phyloP scores from a whole-genome alignment of 257 asterid species.

The Gentiana straminea region DNA sequence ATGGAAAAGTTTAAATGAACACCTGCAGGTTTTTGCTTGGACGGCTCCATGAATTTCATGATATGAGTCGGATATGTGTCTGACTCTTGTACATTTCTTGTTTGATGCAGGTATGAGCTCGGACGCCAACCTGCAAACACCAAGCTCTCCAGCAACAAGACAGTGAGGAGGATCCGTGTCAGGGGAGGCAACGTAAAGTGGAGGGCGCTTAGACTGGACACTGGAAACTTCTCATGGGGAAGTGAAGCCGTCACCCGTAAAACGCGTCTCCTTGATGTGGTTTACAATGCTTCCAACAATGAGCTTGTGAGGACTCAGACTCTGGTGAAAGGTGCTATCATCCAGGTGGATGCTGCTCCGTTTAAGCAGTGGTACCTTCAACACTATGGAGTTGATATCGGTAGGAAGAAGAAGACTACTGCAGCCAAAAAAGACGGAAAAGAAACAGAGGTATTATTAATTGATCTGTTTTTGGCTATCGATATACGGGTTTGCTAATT shows the following conservation, averaged over 20 bases:
- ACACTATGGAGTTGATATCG: conserved; percentile 80
- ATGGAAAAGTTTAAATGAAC: not conserved
- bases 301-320: conserved; percentile 73
- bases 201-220: conserved; percentile 36
- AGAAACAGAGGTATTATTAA: conserved; percentile 13
- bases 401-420: conserved; percentile 57
- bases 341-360: conserved; percentile 44
- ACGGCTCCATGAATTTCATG: too few relatives aligned
- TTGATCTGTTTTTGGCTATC: not conserved
- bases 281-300: conserved; percentile 61
- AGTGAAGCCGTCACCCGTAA: conserved; percentile 33
- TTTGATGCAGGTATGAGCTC: conserved; percentile 53
- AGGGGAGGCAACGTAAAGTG: conserved; percentile 37
- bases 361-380: conserved; percentile 78
- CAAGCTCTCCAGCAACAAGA: conserved; percentile 63
- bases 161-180: conserved; percentile 33
- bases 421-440: conserved; percentile 55
- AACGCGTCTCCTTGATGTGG: conserved; percentile 55
- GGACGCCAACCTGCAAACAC: conserved; percentile 83
- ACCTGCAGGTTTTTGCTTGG: too few relatives aligned
- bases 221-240: conserved; percentile 38
- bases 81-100: not conserved
- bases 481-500: not conserved
- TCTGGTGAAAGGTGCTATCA: conserved; percentile 40
- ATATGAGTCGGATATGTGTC: not conserved